A percentile compares a stretch with the other conserved stretches of the same genome.
Conservation (phyloP, 2,329 filamentous ascomycete species). For the Colletotrichum nymphaeae region DNA sequence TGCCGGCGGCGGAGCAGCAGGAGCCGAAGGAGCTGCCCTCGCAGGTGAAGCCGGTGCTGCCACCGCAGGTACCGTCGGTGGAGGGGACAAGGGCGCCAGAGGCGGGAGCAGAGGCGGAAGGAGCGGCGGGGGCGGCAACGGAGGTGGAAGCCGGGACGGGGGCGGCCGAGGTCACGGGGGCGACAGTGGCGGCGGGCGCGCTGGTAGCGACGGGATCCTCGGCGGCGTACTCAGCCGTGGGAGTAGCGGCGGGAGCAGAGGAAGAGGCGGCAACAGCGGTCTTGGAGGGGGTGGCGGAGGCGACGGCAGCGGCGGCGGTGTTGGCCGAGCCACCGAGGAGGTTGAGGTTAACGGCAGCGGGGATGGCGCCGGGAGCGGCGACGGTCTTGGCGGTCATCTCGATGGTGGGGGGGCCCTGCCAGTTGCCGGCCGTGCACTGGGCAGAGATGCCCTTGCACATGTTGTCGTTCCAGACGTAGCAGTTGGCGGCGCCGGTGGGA, state of each 20-base stretch:
- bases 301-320: background rate
- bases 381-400: slow-evolving; percentile 48
- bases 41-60: slow-evolving; percentile 52
- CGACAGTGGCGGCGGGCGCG: background rate
- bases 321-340: slow-evolving; percentile 25
- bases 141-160: background rate
- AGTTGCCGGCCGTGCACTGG: slow-evolving; percentile 55
- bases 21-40: slow-evolving; percentile 53
- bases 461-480: slow-evolving; percentile 66
- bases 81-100: slow-evolving; percentile 45
- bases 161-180: background rate
- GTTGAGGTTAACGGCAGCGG: slow-evolving; percentile 40
- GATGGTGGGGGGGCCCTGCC: slow-evolving; percentile 60
- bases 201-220: slow-evolving; percentile 12
- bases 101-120: slow-evolving; percentile 12
- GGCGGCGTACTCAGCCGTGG: background rate
- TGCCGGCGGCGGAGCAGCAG: slow-evolving; percentile 55
- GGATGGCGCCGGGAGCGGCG: slow-evolving; percentile 47
- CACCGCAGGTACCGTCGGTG: slow-evolving; percentile 54
- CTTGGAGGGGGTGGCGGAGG: slow-evolving; percentile 7
- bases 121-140: slow-evolving; percentile 8
- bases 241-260: background rate
- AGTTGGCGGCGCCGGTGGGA: slow-evolving; percentile 69
- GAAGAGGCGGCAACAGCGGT: slow-evolving; percentile 1
- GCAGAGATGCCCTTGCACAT: slow-evolving; percentile 67